Conservation (phyloP, 2,329 filamentous ascomycete genomes). For the Colletotrichum endophyticum region DNA sequence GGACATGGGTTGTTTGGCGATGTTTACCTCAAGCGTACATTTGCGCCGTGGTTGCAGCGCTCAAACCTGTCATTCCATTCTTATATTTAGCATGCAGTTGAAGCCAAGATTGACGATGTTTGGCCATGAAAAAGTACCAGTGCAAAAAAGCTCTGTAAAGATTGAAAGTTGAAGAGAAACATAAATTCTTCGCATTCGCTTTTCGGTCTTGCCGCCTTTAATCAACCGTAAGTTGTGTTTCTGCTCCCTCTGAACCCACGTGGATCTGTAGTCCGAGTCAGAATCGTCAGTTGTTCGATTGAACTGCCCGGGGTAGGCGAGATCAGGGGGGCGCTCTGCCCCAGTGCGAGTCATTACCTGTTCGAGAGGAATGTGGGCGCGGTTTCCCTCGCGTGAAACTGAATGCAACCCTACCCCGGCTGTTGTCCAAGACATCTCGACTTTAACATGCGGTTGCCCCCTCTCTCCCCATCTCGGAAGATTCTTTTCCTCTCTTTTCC, state of each 20-base stretch:
- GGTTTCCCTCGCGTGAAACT: neutral
- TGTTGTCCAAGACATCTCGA: neutral
- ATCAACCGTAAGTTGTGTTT: neutral
- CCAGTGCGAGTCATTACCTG: constrained; percentile 3
- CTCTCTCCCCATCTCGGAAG: neutral
- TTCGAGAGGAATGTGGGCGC: neutral
- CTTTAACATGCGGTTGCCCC: neutral
- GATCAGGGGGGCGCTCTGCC: neutral
- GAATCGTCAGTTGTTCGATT: neutral
- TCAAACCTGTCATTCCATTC: neutral
- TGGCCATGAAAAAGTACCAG: neutral
- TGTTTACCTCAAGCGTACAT: neutral
- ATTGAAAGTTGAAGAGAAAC: neutral
- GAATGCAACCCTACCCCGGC: neutral
- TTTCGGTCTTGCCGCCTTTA: neutral
- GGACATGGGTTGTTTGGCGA: neutral
- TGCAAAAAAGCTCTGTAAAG: neutral
- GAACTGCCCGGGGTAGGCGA: neutral
- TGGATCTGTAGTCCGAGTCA: constrained; percentile 1
- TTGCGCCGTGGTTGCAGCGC: neutral
- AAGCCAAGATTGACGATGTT: neutral
- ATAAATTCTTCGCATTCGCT: neutral
- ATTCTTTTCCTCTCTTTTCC: neutral
- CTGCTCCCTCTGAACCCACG: neutral
- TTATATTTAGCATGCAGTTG: neutral